A percentile compares a stretch with the other conserved stretches of the same genome.
These are phyloP conservation scores for Acanthamoeba lenticulata DNA, from an alignment of 208 protist genomes.

Conservation along the genomic window DNA sequence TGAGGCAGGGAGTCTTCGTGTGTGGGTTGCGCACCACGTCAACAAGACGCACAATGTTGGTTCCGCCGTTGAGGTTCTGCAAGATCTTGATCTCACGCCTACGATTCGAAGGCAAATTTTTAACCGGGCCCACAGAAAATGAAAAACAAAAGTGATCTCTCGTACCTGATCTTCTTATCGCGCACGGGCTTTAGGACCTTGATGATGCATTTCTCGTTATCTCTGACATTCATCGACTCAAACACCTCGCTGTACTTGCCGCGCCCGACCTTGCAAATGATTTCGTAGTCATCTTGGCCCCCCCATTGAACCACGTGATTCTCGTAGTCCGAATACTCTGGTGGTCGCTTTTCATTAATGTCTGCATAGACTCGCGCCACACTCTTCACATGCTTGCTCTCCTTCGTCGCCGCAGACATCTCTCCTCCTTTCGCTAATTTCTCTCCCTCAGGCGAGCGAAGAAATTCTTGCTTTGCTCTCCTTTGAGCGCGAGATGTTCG, in stretches of 20 bases:
- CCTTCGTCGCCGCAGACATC: neutral
- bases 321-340: conserved; percentile 97
- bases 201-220: conserved; percentile 94
- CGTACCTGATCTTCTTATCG: conserved; percentile 56
- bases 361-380: conserved; percentile 79
- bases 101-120: too few relatives aligned
- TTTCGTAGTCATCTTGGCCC: conserved; percentile 95
- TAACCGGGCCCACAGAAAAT: neutral
- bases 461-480: too few relatives aligned
- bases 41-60: conserved; percentile 98
- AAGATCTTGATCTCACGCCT: conserved; percentile 97
- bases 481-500: too few relatives aligned
- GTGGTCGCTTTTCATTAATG: conserved; percentile 90
- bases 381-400: conserved; percentile 60
- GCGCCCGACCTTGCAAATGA: conserved; percentile 95
- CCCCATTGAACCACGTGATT: conserved; percentile 92
- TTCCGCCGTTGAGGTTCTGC: conserved; percentile 97
- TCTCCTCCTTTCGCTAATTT: neutral
- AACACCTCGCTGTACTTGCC: conserved; percentile 99
- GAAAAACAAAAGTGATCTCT: neutral
- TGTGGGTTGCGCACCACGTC: conserved; percentile 96
- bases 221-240: conserved; percentile 92
- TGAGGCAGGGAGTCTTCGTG: conserved; percentile 95
- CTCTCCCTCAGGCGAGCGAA: too few relatives aligned
- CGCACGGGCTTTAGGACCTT: conserved; percentile 92